Conservation (phyloP, 23 red algal genomes). For the Gracilaria domingensis region DNA sequence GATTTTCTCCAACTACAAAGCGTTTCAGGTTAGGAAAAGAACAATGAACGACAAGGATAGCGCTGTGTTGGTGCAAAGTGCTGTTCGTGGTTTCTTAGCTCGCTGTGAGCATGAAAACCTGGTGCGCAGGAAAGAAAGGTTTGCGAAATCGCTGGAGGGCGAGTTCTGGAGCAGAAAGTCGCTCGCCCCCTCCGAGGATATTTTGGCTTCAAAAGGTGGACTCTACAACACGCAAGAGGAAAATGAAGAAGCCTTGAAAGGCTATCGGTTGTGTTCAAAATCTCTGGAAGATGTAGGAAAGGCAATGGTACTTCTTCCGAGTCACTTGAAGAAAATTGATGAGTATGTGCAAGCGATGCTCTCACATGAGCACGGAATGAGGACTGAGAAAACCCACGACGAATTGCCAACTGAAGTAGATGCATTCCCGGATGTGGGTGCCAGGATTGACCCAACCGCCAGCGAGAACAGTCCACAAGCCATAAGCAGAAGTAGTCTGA, state of each 20-base stretch:
- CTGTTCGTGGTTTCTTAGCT: conserved; percentile 11
- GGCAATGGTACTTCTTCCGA: not conserved
- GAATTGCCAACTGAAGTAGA: not conserved
- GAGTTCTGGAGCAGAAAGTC: not conserved
- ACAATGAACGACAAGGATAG: not conserved
- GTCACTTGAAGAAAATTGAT: conserved; percentile 9
- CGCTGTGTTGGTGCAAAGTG: conserved; percentile 4
- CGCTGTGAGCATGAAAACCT: not conserved
- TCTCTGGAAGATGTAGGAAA: conserved; percentile 25
- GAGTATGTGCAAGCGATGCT: conserved; percentile 2
- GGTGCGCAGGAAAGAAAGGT: not conserved
- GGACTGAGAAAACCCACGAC: not conserved
- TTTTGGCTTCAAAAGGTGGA: not conserved
- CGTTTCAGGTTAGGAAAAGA: not conserved
- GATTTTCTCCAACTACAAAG: conserved; percentile 10
- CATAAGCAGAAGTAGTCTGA: not conserved
- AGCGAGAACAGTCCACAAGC: not conserved
- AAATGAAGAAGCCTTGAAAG: not conserved
- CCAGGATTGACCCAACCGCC: not conserved
- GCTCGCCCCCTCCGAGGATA: not conserved
- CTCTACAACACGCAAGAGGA: not conserved
- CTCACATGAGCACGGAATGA: not conserved
- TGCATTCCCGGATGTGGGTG: not conserved
- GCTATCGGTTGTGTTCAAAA: not conserved
- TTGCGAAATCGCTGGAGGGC: not conserved